Percentiles rank a stretch among this genome's conserved stretches.
These are phyloP conservation scores for Dictyostelium capitatum DNA, from an alignment of 78 protist genomes.

Conservation along the genomic window DNA sequence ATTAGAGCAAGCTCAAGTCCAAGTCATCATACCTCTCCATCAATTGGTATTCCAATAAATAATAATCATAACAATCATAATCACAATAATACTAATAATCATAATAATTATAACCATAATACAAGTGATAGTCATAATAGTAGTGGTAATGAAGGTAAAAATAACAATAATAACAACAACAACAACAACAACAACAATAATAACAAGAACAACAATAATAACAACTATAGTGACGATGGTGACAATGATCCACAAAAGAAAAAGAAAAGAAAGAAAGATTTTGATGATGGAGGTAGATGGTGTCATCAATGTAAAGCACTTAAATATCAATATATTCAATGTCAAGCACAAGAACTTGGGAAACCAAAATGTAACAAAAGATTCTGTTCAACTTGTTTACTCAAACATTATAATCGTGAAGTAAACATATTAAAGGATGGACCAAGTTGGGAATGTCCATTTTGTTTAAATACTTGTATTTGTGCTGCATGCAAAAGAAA, in stretches of 20 bases:
- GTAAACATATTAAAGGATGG: conserved; percentile 23
- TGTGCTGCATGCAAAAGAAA: conserved; percentile 84
- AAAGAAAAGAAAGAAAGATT: conserved; percentile 50
- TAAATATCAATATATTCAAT: conserved; percentile 62
- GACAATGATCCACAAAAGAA: conserved; percentile 8
- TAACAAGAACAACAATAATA: not conserved
- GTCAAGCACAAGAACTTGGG: conserved; percentile 59
- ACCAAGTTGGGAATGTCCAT: conserved; percentile 62
- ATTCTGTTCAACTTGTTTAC: conserved; percentile 64
- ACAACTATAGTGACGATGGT: conserved; percentile 2
- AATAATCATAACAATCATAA: not conserved
- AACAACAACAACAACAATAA: not conserved
- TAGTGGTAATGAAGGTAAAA: not conserved
- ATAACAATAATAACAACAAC: not conserved
- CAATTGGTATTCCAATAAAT: not conserved
- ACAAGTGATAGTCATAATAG: not conserved
- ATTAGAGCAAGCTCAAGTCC: not conserved
- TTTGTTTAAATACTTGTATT: conserved; percentile 52
- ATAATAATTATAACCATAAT: not conserved
- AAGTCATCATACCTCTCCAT: not conserved
- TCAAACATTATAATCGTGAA: conserved; percentile 63
- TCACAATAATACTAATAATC: not conserved
- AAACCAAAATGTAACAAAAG: conserved; percentile 72
- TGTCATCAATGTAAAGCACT: conserved; percentile 82
- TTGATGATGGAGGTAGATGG: conserved; percentile 76